Base-by-base conservation (phyloP, 1,284 basidiomycete species). In the Bjerkandera adusta region DNA sequence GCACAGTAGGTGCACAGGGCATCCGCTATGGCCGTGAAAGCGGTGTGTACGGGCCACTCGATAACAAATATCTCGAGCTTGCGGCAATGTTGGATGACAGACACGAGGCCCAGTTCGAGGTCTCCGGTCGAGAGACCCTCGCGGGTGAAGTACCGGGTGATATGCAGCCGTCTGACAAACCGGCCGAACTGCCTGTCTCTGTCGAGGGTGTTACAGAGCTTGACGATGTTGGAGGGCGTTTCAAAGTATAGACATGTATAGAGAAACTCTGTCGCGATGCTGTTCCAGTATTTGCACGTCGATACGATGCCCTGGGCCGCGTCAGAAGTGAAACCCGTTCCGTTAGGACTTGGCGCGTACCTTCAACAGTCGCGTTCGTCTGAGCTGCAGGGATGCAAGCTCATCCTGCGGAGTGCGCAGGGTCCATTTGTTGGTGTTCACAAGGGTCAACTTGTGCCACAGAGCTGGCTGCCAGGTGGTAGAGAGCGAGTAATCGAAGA, bases 51-150 rank as follows among this genome's bases (percentile, higher is more conserved):
- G 0, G 82, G 77, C 67, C 74, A 78, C 48, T 84, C 82, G 40
- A 84, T 67, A 26, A 84, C 68, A 61, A 88, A 85, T 7, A 83
- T 77, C 51, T 85, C 76, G 38, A 88, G 75, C 51, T 86, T 85
- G 4, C 81, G 81, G 53, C 81, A 84, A 48, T 76, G 79, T 8
- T 66, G 65, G 30, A 86, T 74, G 46, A 85, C 70, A 13, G 74
- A 68, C 4, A 73, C 61, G 32, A 80, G 66, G 29, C 75, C 63
- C 36, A 68, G 63, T 53, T 78, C 72, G n/a, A 77, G 60, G 18
- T 72, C 67, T 7, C 68, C 59, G 43, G 72, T 60, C 20, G 71
- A 68, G 8, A 60, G 63, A 34, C 57, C 68, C 40, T 58, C 60
- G 1, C 57, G 61, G 12, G 60, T 64, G 48, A 70, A 70, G 59